Percentiles rank a stretch among this genome's conserved stretches.
Conservation (phyloP, 495 filamentous ascomycete species). For the Daldinia vernicosa region DNA sequence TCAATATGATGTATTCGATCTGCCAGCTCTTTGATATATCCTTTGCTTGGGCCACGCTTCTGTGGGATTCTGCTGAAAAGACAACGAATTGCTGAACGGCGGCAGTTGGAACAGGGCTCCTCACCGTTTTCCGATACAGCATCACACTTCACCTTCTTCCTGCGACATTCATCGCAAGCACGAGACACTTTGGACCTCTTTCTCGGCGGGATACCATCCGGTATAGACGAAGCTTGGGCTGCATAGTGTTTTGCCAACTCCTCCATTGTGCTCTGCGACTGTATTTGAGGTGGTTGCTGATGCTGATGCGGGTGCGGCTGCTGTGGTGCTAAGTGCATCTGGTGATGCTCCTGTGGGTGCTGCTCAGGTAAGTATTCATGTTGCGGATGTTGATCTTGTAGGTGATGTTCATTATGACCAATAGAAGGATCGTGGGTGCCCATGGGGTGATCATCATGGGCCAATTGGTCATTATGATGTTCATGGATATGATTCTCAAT, state of each 20-base stretch:
- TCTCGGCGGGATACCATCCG: constrained; percentile 73
- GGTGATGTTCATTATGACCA: background rate
- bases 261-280: constrained; percentile 41
- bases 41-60: constrained; percentile 96
- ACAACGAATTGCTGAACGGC: constrained; percentile 77
- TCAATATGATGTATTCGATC: constrained; percentile 88
- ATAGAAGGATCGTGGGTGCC: constrained; percentile 5
- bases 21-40: constrained; percentile 96
- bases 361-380: constrained; percentile 36
- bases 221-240: constrained; percentile 42
- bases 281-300: constrained; percentile 45
- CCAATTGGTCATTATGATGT: constrained; percentile 16
- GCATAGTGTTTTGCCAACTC: constrained; percentile 45
- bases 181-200: constrained; percentile 92
- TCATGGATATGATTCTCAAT: constrained; percentile 35
- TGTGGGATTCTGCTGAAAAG: constrained; percentile 92
- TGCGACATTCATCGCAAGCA: constrained; percentile 92
- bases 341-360: constrained; percentile 38
- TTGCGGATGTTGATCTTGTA: constrained; percentile 30
- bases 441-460: constrained; percentile 1
- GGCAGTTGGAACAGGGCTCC: constrained; percentile 86
- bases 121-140: constrained; percentile 80
- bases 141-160: constrained; percentile 98
- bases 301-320: constrained; percentile 46
- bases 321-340: constrained; percentile 41